Evolutionary conservation across 306 rosid species (phyloP), one percentile per base, ranked within the genome.

Genomic region (Pterocarpus santalinus): DNA sequence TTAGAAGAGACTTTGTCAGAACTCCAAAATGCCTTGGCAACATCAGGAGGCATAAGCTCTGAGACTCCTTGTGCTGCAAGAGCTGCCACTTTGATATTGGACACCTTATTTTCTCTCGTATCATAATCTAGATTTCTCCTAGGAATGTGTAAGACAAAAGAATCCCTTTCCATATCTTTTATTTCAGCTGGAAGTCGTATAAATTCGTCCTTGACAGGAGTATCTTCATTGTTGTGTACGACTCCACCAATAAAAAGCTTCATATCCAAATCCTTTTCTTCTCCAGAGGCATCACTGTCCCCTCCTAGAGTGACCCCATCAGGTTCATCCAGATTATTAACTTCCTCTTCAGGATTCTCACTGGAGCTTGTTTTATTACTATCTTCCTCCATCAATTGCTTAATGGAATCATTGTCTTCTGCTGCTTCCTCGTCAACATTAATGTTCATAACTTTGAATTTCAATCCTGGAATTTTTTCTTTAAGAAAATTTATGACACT

Each of bases 41-140:
- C 90, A 62, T 96, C 98, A 76, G 97, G 81, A 82, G 98, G 97
- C 98, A 94, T 96, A 82, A 94, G 98, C 87, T 92, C 97, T 53
- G 97, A 80, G 41, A 90, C 80, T 67, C 94, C 97, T 90, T 90
- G 91, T 69, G 97, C 92, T 70, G 97, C 92, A 33, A 93, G 75
- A 57, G 97, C 94, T 63, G 95, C 94, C 78, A 88, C 97, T 84
- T 92, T 93, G 86, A 94, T 84, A 64, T 86, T 91, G 5, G 94
- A 86, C 65, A 84, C 76, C 81, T 92, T 91, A 69, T 79, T 82
- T 75, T 92, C 94, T 76, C 58, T 85, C 2, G 82, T 69, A 57
- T 89, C 94, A 55, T 74, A 69, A 65, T 90, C 99, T 35, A 87
- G 73, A 85, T 87, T 85, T 92, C 84, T 87, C 63, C 72, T 89